Evolutionary conservation across 495 filamentous ascomycete genomes (phyloP).

Genomic region (Bombardia bombarda): DNA sequence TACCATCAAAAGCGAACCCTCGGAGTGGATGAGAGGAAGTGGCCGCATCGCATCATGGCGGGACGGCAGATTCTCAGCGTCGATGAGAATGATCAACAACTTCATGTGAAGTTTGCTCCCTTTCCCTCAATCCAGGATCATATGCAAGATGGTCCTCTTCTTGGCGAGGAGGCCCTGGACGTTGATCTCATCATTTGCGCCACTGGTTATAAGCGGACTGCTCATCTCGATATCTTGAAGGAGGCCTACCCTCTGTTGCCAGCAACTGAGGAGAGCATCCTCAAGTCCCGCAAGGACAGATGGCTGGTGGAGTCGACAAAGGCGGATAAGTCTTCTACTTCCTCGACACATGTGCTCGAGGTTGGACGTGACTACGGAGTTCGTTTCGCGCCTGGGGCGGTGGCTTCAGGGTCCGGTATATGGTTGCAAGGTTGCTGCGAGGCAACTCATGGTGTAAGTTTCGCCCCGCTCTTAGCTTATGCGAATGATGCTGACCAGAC

Average conservation of each 20-base stretch:
- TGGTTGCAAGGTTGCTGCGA: constrained; percentile 97
- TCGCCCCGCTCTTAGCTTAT: neutral
- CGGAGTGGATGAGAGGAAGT: constrained; percentile 58
- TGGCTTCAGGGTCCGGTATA: constrained; percentile 62
- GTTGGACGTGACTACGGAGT: constrained; percentile 65
- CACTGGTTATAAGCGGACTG: constrained; percentile 75
- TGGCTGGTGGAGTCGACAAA: constrained; percentile 23
- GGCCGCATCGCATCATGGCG: constrained; percentile 72
- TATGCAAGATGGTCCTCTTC: constrained; percentile 19
- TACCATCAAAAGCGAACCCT: constrained; percentile 71
- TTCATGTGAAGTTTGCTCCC: constrained; percentile 35
- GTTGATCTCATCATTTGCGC: constrained; percentile 78
- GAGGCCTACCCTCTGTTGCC: constrained; percentile 56
- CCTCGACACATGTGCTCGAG: constrained; percentile 18
- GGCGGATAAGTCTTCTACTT: constrained; percentile 3
- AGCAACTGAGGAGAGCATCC: constrained; percentile 16
- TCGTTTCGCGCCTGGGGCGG: constrained; percentile 53
- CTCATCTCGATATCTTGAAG: constrained; percentile 69
- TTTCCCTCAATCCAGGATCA: constrained; percentile 29
- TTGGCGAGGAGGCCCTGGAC: constrained; percentile 50
- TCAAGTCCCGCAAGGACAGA: constrained; percentile 13
- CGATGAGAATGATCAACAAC: constrained; percentile 35
- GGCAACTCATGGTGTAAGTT: constrained; percentile 77
- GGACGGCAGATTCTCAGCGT: constrained; percentile 54
- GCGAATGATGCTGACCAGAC: neutral